Evolutionary conservation across 1,284 basidiomycete species (phyloP), one percentile per base, ranked within the genome.

Genomic region (Leucoagaricus sp.): DNA sequence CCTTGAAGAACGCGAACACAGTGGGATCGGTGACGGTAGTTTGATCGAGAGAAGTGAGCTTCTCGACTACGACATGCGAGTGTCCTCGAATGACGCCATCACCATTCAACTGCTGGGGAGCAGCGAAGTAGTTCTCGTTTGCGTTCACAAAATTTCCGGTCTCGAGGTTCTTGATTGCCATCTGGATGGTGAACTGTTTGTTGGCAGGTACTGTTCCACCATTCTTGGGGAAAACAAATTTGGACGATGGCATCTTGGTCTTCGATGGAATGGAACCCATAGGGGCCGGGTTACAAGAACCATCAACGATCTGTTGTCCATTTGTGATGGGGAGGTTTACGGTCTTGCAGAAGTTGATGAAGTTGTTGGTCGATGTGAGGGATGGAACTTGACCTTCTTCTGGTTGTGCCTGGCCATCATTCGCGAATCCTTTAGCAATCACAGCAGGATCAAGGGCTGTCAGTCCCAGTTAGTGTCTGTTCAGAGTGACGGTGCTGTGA

Each of bases 1-100:
- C 85, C 73, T 84, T 83, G 82, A 86, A 87, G 74, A 86, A 87
- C 4, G 73, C 77, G 65, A 84, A 85, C 36, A 63, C 65, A 40
- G 64, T 72, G 7, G 84, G 80, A 67, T 86, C 73, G n/a, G 72
- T 69, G n/a, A 76, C 68, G 1, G 66, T 69, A 1, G 78, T 82
- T 59, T 76, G 72, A n/a, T 63, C 68, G 45, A 84, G 64, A 28
- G 75, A 72, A 38, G 65, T 57, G 58, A 87, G 66, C 58, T 66
- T 25, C 65, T 87, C 78, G 60, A 87, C 70, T 54, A 82, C 78
- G 63, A 85, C 72, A 71, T 87, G 85, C 23, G 79, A 79, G 72
- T 87, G 85, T 5, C 85, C 85, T 42, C 72, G 63, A 61, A 82
- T 75, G 47, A 71, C 69, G 52, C 83, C 85, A 46, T 76, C 67